Base-by-base conservation (phyloP, 257 asterid genomes). In the Ocimum tenuiflorum region DNA sequence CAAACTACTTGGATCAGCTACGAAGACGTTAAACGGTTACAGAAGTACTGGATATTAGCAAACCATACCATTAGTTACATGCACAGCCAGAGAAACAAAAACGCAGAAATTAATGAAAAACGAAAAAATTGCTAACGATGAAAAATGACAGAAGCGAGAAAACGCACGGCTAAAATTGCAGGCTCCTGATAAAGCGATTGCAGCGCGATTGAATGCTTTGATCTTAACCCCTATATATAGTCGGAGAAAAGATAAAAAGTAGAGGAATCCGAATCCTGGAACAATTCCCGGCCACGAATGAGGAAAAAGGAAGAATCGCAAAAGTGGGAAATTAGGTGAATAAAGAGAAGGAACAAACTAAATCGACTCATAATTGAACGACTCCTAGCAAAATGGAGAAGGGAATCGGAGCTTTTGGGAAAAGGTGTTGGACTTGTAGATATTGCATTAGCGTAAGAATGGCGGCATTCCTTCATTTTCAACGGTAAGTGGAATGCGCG, bases 111-210 rank as follows among this genome's bases (percentile, higher is more conserved):
- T n/a, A 66, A 38, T 31, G 19, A 2, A 11, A 55, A 33, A 27
- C 31, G 4, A 27, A 27, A 2, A 27, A 1, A 27, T 27, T 27
- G 31, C 8, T 19, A 52, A 17, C 33, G 38, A 65, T 59, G n/a
- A 27, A 45, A 67, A 14, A 48, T 20, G 14, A 35, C 10, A 65
- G 3, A 68, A 43, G 42, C 0, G 52, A 60, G 60, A n/a, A 51
- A 52, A 73, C 75, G 46, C 65, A 73, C 80, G 59, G 10, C 43
- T 36, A n/a, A n/a, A n/a, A n/a, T n/a, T 7, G 63, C 72, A 42
- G 70, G 64, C 55, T 61, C 56, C 36, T 75, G 74, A 65, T 47
- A 13, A 58, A 64, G 8, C 39, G 72, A 77, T 53, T 55, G 72
- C 78, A 68, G 75, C 80, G 43, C 51, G 52, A 42, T 36, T 22